Evolutionary conservation across 1,139 yeast species (phyloP).

Genomic region (Diutina pseudorugosa): DNA sequence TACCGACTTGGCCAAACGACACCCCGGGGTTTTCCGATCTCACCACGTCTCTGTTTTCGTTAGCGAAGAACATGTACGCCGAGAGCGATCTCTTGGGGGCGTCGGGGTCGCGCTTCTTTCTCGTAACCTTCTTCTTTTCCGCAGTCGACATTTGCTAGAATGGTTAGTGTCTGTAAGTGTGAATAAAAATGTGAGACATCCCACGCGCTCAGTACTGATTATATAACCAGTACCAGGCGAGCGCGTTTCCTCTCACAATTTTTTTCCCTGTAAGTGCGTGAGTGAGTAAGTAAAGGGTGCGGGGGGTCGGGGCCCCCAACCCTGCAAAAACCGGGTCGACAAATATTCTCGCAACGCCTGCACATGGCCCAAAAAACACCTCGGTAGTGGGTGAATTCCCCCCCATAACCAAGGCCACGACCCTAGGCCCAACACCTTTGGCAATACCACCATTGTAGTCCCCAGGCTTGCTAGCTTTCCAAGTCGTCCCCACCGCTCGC

Average conservation of each 20-base stretch:
- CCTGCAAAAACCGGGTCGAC: neutral
- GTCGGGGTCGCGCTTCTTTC: conserved; percentile 77
- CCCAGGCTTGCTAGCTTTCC: too few relatives aligned
- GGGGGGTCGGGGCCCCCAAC: neutral
- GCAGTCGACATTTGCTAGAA: conserved; percentile 7
- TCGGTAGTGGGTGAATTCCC: neutral
- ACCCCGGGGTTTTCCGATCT: conserved; percentile 93
- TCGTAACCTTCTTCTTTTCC: conserved; percentile 35
- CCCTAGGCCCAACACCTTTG: too few relatives aligned
- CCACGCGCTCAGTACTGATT: neutral
- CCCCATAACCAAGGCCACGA: neutral
- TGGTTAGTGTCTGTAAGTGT: neutral
- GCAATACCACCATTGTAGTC: too few relatives aligned
- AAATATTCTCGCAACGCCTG: neutral
- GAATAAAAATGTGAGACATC: too few relatives aligned
- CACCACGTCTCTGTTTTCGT: conserved; percentile 90
- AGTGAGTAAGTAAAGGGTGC: too few relatives aligned
- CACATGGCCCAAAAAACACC: neutral
- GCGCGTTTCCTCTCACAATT: neutral
- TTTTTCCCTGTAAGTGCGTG: neutral
- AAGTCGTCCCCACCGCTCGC: neutral
- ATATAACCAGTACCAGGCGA: neutral
- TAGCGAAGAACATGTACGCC: conserved; percentile 98
- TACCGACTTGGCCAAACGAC: conserved; percentile 86
- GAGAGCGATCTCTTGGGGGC: conserved; percentile 98